These are phyloP conservation scores for Anastatica hierochuntica DNA, from an alignment of 345 rosid genomes.

Conservation along the genomic window DNA sequence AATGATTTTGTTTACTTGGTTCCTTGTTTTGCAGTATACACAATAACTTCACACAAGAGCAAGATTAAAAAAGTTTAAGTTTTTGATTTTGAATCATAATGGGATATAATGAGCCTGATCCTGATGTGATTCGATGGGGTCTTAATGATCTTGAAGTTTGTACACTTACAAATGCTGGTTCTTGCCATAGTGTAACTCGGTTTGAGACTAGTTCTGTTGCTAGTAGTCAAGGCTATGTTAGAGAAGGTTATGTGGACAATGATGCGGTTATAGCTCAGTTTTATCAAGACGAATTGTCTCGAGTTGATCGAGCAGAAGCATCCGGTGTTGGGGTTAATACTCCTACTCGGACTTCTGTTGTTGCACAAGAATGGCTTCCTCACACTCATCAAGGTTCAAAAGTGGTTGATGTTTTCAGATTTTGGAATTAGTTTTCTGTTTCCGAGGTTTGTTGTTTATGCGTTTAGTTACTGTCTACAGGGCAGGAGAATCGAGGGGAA, in stretches of 20 bases:
- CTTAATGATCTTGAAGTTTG: constrained; percentile 56
- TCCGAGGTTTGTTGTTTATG: too few relatives aligned
- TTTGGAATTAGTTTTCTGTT: too few relatives aligned
- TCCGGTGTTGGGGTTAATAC: constrained; percentile 29
- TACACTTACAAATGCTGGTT: constrained; percentile 44
- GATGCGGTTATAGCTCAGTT: constrained; percentile 72
- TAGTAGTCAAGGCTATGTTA: constrained; percentile 43
- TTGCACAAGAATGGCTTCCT: constrained; percentile 51
- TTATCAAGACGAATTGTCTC: constrained; percentile 71
- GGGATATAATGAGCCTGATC: constrained; percentile 45
- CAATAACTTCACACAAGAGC: too few relatives aligned
- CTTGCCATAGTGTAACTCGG: constrained; percentile 36
- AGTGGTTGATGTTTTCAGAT: too few relatives aligned
- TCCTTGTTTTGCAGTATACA: too few relatives aligned
- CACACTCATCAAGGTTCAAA: too few relatives aligned
- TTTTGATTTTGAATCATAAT: too few relatives aligned
- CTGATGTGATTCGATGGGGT: constrained; percentile 78
- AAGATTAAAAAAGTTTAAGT: too few relatives aligned
- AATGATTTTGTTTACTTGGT: too few relatives aligned
- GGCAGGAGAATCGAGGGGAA: constrained; percentile 1
- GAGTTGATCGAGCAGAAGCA: constrained; percentile 44
- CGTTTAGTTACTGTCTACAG: too few relatives aligned
- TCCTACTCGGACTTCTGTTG: constrained; percentile 35
- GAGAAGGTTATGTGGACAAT: constrained; percentile 56
- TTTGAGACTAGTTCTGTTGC: constrained; percentile 34